These are phyloP conservation scores for Cryptococcus neoformans DNA, from an alignment of 1,284 basidiomycete species.

Conservation along the genomic window DNA sequence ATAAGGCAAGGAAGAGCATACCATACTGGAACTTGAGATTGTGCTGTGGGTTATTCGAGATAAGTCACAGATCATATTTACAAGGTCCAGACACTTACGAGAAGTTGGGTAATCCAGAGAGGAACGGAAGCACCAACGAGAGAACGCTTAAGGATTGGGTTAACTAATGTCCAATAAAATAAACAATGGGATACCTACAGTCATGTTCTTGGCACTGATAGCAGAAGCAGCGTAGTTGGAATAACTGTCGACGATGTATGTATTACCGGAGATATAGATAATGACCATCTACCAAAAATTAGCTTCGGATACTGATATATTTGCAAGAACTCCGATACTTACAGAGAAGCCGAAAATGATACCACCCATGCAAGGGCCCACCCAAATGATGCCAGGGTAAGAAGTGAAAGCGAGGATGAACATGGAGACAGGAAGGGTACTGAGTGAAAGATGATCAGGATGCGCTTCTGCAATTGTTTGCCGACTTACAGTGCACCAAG, in stretches of 20 bases:
- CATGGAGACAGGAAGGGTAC: constrained; percentile 46
- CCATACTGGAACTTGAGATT: constrained; percentile 38
- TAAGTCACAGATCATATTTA: no score
- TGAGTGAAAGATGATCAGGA: background rate
- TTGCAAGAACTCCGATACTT: no score
- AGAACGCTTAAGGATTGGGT: constrained; percentile 29
- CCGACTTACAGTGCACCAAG: constrained; percentile 20
- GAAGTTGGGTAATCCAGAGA: constrained; percentile 33
- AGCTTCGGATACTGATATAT: no score
- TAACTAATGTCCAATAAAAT: background rate
- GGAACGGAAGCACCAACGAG: constrained; percentile 48
- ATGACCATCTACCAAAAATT: constrained; percentile 22
- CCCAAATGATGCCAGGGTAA: constrained; percentile 34
- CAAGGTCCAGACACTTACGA: constrained; percentile 14
- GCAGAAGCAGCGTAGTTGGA: constrained; percentile 39
- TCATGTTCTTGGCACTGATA: constrained; percentile 53
- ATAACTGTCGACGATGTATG: constrained; percentile 34
- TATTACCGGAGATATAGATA: constrained; percentile 30
- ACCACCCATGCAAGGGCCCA: constrained; percentile 34
- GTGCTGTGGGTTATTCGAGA: constrained; percentile 9
- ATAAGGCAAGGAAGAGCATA: constrained; percentile 34
- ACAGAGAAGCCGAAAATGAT: constrained; percentile 33
- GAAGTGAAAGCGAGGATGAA: constrained; percentile 49
- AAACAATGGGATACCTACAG: constrained; percentile 11
- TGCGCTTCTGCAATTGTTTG: no score